A percentile compares a stretch with the other conserved stretches of the same genome.
Evolutionary conservation across 1,284 basidiomycete species (phyloP).

Genomic region (Rhodofomes roseus): DNA sequence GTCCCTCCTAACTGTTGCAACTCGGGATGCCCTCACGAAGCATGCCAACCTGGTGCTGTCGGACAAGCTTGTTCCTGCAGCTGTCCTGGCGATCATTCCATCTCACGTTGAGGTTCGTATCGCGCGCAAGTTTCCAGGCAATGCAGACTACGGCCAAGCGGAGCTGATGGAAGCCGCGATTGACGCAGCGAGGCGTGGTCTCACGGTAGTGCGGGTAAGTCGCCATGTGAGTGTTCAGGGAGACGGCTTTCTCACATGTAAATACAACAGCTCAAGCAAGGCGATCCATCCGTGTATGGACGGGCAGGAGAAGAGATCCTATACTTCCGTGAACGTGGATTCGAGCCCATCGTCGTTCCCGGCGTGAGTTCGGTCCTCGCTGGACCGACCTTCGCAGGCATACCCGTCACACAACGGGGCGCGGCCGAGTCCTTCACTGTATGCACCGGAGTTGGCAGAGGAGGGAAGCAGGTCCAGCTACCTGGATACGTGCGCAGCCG

Average conservation of each 20-base stretch:
- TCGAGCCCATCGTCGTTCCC: conserved; percentile 82
- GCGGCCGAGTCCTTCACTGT: conserved; percentile 87
- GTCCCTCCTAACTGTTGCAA: conserved; percentile 85
- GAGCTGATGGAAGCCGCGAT: conserved; percentile 93
- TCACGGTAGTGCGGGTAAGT: conserved; percentile 83
- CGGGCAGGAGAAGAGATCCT: conserved; percentile 93
- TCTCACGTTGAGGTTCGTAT: conserved; percentile 70
- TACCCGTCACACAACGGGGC: conserved; percentile 94
- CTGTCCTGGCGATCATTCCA: conserved; percentile 88
- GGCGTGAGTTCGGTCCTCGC: conserved; percentile 89
- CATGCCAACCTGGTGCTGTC: conserved; percentile 86
- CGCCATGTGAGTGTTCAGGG: not conserved
- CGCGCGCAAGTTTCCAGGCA: conserved; percentile 96
- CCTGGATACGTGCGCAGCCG: conserved; percentile 84
- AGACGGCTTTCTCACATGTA: conserved; percentile 1
- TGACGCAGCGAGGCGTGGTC: conserved; percentile 73
- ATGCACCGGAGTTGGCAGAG: conserved; percentile 90
- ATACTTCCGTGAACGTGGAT: conserved; percentile 84
- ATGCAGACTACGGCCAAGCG: conserved; percentile 90
- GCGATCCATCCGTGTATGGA: conserved; percentile 94
- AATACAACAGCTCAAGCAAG: conserved; percentile 83
- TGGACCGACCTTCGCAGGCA: conserved; percentile 84
- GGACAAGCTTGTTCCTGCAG: conserved; percentile 95
- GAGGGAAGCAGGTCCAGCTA: conserved; percentile 80
- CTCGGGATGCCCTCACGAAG: conserved; percentile 76